Base-by-base conservation (phyloP, 495 filamentous ascomycete species). In the Aspergillus panamensis region DNA sequence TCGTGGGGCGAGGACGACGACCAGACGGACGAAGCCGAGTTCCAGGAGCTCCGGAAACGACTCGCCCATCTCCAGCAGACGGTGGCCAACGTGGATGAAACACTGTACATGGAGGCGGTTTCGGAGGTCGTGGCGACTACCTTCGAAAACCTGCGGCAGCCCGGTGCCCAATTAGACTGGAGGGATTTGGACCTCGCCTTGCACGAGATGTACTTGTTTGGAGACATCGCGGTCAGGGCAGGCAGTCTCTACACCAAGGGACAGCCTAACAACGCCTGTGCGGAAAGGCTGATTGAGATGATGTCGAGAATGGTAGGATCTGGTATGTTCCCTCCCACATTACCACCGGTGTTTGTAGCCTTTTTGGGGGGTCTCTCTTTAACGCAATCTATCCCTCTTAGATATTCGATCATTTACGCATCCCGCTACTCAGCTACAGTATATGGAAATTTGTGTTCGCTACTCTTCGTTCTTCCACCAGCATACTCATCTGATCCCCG, bases 11-110 rank as follows among this genome's bases (percentile, higher is more conserved):
- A 90, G 44, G 94, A 97, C 66, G 92, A 96, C 58, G 90, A 94
- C 54, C 87, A 92, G 70, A 96, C 91, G 1, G 94, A 99, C 68
- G 95, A 97, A 68, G 95, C 94, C n/a, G 94, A 99, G 67, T 97
- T 97, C 66, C 89, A 95, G 62, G 93, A 97, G 51, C 83, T 97
- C 40, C 83, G 95, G 51, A 96, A 95, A 67, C 79, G 87, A 57
- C 77, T 99, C 47, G 90, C 93, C 65, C 84, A 90, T 21, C 76
- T 97, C 21, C 94, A 99, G 71, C 94, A 97, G 73, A 88, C 85
- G 30, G 83, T 97, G 20, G 91, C 94, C 8, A 84, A 83, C 12
- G 88, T 95, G 20, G 88, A 97, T 63, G 87, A 96, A 71, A 74
- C 73, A 14, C 80, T 97, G 33, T 97, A 92, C 66, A 85, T 96